Conservation (phyloP, 257 asterid species). For the Catharanthus roseus region DNA sequence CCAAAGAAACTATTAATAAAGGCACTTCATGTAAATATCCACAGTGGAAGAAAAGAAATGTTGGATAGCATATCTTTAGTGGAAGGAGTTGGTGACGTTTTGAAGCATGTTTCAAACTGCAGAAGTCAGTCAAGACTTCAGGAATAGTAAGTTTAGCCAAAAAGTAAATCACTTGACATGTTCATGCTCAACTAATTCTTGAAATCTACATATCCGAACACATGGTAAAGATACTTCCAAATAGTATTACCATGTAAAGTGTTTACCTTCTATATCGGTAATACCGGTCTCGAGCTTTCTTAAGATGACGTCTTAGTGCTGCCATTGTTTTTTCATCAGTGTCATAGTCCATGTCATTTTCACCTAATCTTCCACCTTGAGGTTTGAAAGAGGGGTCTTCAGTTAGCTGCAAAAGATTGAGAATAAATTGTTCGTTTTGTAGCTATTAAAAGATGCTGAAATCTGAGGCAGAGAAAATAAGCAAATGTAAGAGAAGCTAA, state of each 20-base stretch:
- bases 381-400: slow-evolving; percentile 74
- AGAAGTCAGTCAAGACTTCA: neutral
- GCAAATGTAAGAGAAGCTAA: slow-evolving; percentile 10
- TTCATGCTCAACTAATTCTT: no score
- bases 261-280: slow-evolving; percentile 63
- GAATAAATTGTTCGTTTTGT: neutral
- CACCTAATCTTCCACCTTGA: slow-evolving; percentile 74
- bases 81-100: neutral
- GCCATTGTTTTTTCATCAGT: slow-evolving; percentile 78
- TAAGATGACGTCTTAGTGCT: slow-evolving; percentile 60
- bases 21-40: neutral
- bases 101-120: neutral
- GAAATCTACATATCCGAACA: neutral
- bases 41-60: neutral
- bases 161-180: neutral
- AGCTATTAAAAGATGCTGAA: slow-evolving; percentile 5
- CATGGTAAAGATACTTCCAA: neutral
- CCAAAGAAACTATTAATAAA: no score
- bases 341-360: slow-evolving; percentile 78
- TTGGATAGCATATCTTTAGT: neutral
- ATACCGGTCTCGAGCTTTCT: slow-evolving; percentile 58
- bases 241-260: neutral
- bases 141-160: neutral
- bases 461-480: slow-evolving; percentile 1
- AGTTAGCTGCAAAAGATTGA: slow-evolving; percentile 40